Evolutionary conservation across 257 asterid genomes (phyloP), one percentile per base, ranked within the genome.

Genomic region (Anisodus acutangulus): DNA sequence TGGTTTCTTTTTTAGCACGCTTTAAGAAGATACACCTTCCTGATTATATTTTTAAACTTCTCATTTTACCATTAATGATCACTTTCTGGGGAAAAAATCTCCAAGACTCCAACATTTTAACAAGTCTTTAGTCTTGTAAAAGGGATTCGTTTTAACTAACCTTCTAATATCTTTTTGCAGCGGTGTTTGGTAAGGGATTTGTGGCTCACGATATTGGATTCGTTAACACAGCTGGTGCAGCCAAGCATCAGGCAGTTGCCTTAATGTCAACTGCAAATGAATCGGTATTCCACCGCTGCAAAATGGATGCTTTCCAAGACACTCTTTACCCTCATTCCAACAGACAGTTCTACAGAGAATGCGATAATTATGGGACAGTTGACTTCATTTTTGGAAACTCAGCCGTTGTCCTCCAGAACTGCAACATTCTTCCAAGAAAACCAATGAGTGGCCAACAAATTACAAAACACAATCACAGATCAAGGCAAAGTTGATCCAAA

Each of bases 181-280:
- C 72, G 1, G 68, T 63, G 35, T 78, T 88, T 37, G 94, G 94
- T 4, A 67, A 86, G 85, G 97, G 98, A 53, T 95, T 95, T 88
- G 85, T 93, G 2, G 98, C 91, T 3, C 93, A 95, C 0, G 98
- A 88, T 64, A 91, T 91, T 74, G 89, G 91, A 69, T 91, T 91
- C 54, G 80, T 63, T 8, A 91, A 89, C 86, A 87, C 88, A 1
- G 90, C 90, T 0, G 90, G 93, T 37, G 84, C 90, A 53, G 82
- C 86, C 55, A 91, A n/a, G 87, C 94, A 91, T 16, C 94, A 91
- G 55, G 91, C 90, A 3, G 92, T 91, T 8, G 92, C 91, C 15
- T 22, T 89, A 17, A 83, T 91, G 89, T 88, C 92, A 72, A 86
- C 89, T 0, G 87, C 92, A 1, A 91, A 91, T 49, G 57, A 76